phyloP scores from a whole-genome alignment of 176 grass and related monocot genomes.

The Zoysia japonica region DNA sequence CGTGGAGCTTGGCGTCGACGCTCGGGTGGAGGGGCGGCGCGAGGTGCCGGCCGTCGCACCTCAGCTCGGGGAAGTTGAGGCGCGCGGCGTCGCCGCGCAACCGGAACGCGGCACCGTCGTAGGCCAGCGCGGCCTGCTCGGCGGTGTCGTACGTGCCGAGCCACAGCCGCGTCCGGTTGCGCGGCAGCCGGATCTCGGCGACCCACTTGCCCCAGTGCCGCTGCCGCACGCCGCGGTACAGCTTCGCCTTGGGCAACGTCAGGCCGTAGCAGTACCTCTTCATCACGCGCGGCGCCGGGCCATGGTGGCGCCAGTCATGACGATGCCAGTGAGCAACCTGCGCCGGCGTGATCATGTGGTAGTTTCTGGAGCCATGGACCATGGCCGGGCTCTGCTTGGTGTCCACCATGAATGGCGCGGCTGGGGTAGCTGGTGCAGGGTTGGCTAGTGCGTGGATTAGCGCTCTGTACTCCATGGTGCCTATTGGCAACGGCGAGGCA shows the following conservation, averaged over 20 bases:
- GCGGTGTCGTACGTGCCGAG: conserved; percentile 76
- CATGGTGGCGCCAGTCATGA: neutral
- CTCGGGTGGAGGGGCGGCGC: conserved; percentile 51
- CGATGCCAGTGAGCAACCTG: neutral
- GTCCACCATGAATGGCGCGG: conserved; percentile 3
- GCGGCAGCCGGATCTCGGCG: conserved; percentile 80
- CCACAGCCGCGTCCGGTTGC: conserved; percentile 72
- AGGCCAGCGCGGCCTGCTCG: conserved; percentile 68
- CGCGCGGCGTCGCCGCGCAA: conserved; percentile 65
- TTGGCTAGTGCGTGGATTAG: conserved; percentile 22
- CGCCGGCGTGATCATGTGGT: conserved; percentile 11
- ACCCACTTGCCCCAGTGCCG: conserved; percentile 98
- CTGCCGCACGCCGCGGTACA: conserved; percentile 84
- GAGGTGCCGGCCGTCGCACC: conserved; percentile 20
- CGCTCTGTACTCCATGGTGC: conserved; percentile 5
- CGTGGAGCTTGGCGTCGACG: conserved; percentile 56
- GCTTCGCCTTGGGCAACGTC: conserved; percentile 29
- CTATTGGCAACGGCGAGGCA: neutral
- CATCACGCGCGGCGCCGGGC: conserved; percentile 34
- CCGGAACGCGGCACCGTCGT: conserved; percentile 71
- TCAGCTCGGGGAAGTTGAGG: conserved; percentile 74
- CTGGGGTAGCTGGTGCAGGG: neutral
- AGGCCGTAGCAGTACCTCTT: conserved; percentile 29
- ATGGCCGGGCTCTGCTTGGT: neutral
- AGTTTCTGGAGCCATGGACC: neutral